Conservation (phyloP, 2,329 filamentous ascomycete genomes). For the Diaporthe citrichinensis region DNA sequence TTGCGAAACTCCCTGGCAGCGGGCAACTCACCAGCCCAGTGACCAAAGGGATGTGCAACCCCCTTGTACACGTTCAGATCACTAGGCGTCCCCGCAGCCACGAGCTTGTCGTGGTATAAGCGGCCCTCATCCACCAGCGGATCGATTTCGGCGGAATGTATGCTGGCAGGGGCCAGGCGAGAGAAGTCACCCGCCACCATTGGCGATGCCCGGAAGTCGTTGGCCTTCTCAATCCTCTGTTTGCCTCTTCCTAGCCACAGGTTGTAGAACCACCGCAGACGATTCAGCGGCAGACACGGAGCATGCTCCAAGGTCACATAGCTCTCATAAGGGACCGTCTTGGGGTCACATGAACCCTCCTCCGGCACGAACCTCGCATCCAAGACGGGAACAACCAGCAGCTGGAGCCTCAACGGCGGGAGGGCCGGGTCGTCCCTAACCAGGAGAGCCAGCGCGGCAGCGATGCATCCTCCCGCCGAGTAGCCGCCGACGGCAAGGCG, state of each 20-base stretch:
- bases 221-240: slow-evolving; percentile 47
- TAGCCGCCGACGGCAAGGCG: slow-evolving; percentile 37
- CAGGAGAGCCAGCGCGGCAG: slow-evolving; percentile 35
- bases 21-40: slow-evolving; percentile 53
- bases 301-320: slow-evolving; percentile 51
- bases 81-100: slow-evolving; percentile 50
- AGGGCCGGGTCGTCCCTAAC: slow-evolving; percentile 39
- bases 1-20: slow-evolving; percentile 50
- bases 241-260: slow-evolving; percentile 53
- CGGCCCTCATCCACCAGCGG: slow-evolving; percentile 51
- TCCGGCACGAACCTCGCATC: slow-evolving; percentile 52
- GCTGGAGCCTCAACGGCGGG: slow-evolving; percentile 50
- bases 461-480: slow-evolving; percentile 38
- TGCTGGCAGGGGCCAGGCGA: slow-evolving; percentile 51
- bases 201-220: slow-evolving; percentile 51
- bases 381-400: slow-evolving; percentile 53
- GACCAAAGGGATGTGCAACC: slow-evolving; percentile 53
- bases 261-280: slow-evolving; percentile 55
- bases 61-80: slow-evolving; percentile 53
- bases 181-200: slow-evolving; percentile 52
- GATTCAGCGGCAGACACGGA: slow-evolving; percentile 52
- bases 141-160: slow-evolving; percentile 53
- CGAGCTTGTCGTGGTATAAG: slow-evolving; percentile 51
- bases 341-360: slow-evolving; percentile 47
- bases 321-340: slow-evolving; percentile 50